These are phyloP conservation scores for Camellia japonica DNA, from an alignment of 148 eudicot species.

Conservation along the genomic window DNA sequence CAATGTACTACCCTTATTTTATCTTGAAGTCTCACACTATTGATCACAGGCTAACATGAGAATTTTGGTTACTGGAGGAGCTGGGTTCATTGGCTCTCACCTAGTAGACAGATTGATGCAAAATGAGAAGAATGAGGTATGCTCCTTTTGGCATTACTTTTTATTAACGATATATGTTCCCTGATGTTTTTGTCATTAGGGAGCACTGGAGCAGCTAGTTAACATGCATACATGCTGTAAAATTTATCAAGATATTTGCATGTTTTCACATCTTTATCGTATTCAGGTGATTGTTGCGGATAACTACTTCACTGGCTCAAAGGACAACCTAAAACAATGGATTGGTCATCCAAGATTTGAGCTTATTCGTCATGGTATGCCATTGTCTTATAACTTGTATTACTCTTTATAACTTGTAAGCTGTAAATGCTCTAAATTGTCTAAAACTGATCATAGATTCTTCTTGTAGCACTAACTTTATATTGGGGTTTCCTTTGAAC, in stretches of 20 bases:
- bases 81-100: slow-evolving; percentile 98
- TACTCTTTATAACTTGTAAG: too few relatives aligned
- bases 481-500: not conserved
- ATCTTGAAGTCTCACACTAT: not conserved
- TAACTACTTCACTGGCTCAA: slow-evolving; percentile 96
- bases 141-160: not conserved
- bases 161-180: not conserved
- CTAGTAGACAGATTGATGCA: slow-evolving; percentile 87
- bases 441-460: not conserved
- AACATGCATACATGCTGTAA: not conserved
- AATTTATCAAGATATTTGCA: slow-evolving; percentile 1
- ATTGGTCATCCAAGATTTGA: slow-evolving; percentile 97
- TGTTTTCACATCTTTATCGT: not conserved
- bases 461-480: not conserved
- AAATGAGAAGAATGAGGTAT: slow-evolving; percentile 94
- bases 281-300: slow-evolving; percentile 87
- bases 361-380: slow-evolving; percentile 92
- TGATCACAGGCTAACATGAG: slow-evolving; percentile 89
- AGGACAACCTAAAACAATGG: slow-evolving; percentile 87
- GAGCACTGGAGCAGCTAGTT: slow-evolving; percentile 3
- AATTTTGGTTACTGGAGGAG: slow-evolving; percentile 92
- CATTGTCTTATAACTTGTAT: not conserved
- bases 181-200: not conserved
- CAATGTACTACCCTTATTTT: not conserved
- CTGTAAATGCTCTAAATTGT: not conserved